Evolutionary conservation across 2,329 filamentous ascomycete species (phyloP), one percentile per base, ranked within the genome.

Genomic region (Atkinsonella hypoxylon): DNA sequence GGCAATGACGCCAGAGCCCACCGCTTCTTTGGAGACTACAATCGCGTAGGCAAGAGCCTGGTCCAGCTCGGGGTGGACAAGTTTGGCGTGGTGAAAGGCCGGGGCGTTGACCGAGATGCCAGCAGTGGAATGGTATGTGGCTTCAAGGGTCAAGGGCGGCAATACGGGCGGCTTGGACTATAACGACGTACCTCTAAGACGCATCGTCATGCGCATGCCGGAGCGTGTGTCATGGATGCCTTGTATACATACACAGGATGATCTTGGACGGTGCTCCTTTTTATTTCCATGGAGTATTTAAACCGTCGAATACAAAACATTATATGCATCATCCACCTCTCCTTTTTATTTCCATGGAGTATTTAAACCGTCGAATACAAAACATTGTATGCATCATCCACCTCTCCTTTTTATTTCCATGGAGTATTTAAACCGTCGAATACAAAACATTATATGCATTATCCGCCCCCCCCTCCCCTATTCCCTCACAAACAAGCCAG

Each of bases 401-500:
- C 6, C 6, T n/a, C n/a, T n/a, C n/a, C n/a, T n/a, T n/a, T 26
- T 4, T 26, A 26, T 26, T 26, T 26, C 26, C 26, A 26, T 5
- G 20, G 5, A 26, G 26, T 8, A 26, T 26, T 26, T 6, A 26
- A 26, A 26, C 6, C 6, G 26, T 4, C 4, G 7, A 26, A 26
- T 8, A 26, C 26, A 26, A 26, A 26, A 22, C 20, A 22, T 2
- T 22, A 22, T 22, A 5, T 22, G 5, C 20, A 22, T 22, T 5
- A 22, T 22, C 20, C 20, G 20, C 5, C 20, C 5, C 20, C 5
- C 2, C 20, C 20, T 22, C 20, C 20, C 5, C 20, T 42, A 42
- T 66, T 85, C 82, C 57, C 78, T 70, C 47, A 83, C 79, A 67
- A 85, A 82, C 66, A 84, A 64, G 26, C 78, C 79, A 2, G 81